phyloP scores from a whole-genome alignment of 768 basidiomycete genomes.

The Mycena metata region DNA sequence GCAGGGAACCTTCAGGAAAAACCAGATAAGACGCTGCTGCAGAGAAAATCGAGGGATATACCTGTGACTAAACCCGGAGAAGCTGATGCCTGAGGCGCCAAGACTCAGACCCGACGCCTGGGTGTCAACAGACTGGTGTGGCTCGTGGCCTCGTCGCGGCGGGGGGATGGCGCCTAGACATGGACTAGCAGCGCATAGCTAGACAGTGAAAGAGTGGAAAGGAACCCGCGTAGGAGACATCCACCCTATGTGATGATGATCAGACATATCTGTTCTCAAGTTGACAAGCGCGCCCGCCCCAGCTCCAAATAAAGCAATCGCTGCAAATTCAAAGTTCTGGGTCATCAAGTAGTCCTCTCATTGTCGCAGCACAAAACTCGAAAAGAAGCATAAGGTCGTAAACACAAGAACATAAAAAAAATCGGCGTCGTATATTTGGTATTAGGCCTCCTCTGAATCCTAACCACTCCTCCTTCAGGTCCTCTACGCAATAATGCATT shows the following conservation, averaged over 20 bases:
- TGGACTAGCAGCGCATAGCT: constrained; percentile 35
- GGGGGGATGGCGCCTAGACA: constrained; percentile 19
- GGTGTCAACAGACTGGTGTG: constrained; percentile 61
- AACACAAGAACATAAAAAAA: constrained; percentile 74
- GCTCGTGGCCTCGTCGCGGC: constrained; percentile 48
- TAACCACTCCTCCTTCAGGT: constrained; percentile 39
- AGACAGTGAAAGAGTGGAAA: constrained; percentile 25
- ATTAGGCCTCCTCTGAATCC: constrained; percentile 47
- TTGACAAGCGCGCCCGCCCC: too few species aligned
- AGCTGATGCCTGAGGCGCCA: constrained; percentile 69
- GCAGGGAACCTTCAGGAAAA: constrained; percentile 61
- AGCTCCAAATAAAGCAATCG: too few species aligned
- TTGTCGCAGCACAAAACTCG: background rate
- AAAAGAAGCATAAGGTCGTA: constrained; percentile 33
- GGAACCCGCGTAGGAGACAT: background rate
- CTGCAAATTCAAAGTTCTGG: too few species aligned
- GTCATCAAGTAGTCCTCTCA: too few species aligned
- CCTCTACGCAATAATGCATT: constrained; percentile 82
- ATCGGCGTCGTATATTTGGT: constrained; percentile 67
- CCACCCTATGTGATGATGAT: too few species aligned
- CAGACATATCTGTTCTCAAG: too few species aligned
- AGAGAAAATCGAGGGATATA: background rate
- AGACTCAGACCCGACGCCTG: constrained; percentile 68
- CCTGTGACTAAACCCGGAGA: constrained; percentile 47
- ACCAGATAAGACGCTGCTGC: constrained; percentile 47